A percentile compares a stretch with the other conserved stretches of the same genome.
Conservation (phyloP, 2,329 filamentous ascomycete species). For the Aureobasidium mangrovei region DNA sequence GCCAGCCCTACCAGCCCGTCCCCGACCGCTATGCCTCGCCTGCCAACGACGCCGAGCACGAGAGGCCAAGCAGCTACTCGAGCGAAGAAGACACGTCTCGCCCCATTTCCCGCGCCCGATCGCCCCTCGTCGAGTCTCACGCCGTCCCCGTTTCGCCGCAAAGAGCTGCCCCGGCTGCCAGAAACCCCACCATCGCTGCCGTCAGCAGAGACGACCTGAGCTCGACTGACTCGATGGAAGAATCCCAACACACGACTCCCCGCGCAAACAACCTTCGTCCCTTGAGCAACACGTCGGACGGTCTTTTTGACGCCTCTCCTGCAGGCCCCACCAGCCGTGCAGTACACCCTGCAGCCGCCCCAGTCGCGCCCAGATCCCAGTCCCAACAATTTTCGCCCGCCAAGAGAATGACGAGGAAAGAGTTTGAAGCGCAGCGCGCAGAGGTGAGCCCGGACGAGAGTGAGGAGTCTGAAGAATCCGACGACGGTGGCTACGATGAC, state of each 20-base stretch:
- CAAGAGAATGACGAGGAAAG: constrained; percentile 82
- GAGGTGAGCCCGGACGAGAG: constrained; percentile 27
- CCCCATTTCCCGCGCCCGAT: not conserved
- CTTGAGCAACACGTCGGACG: constrained; percentile 14
- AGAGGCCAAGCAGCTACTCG: constrained; percentile 11
- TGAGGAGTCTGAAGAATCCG: constrained; percentile 49
- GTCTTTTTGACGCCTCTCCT: constrained; percentile 27
- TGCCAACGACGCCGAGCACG: constrained; percentile 13
- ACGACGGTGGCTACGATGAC: constrained; percentile 53
- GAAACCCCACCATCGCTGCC: not conserved
- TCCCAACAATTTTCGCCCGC: constrained; percentile 13
- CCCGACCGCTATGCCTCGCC: constrained; percentile 16
- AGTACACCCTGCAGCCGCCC: constrained; percentile 18
- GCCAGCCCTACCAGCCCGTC: constrained; percentile 11
- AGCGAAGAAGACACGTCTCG: constrained; percentile 10
- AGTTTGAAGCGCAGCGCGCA: constrained; percentile 56
- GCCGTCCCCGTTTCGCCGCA: not conserved
- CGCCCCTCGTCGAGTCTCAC: not conserved
- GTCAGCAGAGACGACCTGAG: constrained; percentile 7
- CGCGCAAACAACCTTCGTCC: constrained; percentile 16
- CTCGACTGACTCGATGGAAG: constrained; percentile 17
- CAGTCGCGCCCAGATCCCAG: not conserved
- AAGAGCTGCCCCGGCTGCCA: not conserved
- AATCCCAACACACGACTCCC: constrained; percentile 21
- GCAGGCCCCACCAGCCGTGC: constrained; percentile 25